A percentile compares a stretch with the other conserved stretches of the same genome.
Conservation (phyloP, 805 yeast species). For the Maudiozyma bulderi region DNA sequence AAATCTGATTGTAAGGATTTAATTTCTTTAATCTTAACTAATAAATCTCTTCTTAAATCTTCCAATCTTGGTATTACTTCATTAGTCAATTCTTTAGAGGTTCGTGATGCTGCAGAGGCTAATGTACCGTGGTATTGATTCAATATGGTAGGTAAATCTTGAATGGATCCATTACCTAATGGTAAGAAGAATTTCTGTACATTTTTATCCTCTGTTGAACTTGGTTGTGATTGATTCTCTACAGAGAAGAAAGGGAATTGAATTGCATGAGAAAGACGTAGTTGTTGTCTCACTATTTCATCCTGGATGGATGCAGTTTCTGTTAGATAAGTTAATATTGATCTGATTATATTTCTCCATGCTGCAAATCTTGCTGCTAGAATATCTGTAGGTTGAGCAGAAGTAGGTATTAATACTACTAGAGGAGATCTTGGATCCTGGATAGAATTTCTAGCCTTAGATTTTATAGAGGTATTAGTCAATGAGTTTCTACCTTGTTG, state of each 20-base stretch:
- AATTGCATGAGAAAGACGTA: slow-evolving; percentile 72
- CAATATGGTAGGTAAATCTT: slow-evolving; percentile 68
- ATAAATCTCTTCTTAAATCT: slow-evolving; percentile 62
- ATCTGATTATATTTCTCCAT: slow-evolving; percentile 74
- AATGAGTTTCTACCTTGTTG: slow-evolving; percentile 10
- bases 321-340: slow-evolving; percentile 62
- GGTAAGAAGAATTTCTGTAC: slow-evolving; percentile 53
- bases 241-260: slow-evolving; percentile 31
- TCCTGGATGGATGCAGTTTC: slow-evolving; percentile 82
- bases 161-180: slow-evolving; percentile 69
- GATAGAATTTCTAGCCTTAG: slow-evolving; percentile 9
- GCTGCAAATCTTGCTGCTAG: slow-evolving; percentile 75
- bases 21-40: slow-evolving; percentile 80
- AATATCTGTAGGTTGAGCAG: slow-evolving; percentile 76
- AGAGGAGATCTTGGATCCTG: slow-evolving; percentile 43
- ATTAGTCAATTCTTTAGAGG: slow-evolving; percentile 51
- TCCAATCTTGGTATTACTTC: slow-evolving; percentile 59
- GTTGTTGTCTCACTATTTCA: slow-evolving; percentile 75
- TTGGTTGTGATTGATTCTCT: slow-evolving; percentile 24
- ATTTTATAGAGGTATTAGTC: slow-evolving; percentile 7
- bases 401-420: slow-evolving; percentile 42
- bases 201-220: slow-evolving; percentile 16
- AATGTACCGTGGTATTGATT: slow-evolving; percentile 54
- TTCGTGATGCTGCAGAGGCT: slow-evolving; percentile 47
- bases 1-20: slow-evolving; percentile 76